Base-by-base conservation (phyloP, 352 stramenopile species). In the Phytophthora agathidicida region DNA sequence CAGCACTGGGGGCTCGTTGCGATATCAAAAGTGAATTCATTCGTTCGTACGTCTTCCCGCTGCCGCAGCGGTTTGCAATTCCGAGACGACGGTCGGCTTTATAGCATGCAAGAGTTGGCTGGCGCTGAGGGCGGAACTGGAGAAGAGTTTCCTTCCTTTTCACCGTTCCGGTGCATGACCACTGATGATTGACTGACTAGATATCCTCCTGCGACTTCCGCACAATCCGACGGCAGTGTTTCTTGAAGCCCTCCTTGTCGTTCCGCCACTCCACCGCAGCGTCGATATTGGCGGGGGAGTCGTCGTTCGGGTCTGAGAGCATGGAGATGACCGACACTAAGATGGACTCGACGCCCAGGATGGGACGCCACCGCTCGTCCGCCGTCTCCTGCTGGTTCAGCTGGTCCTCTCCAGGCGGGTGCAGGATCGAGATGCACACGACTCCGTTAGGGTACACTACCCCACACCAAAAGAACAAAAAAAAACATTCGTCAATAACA, bases 351-450 rank as follows among this genome's bases (percentile, higher is more conserved):
- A 98, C 96, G 48, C 94, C 96, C 27, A 99, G 83, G 65, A 99
- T 99, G 16, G 97, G 97, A 58, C 97, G 86, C 97, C 98, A 99
- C 73, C 97, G 88, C 79, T 99, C 97, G 68, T 99, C 96, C 3
- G 97, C 97, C 14, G 87, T 98, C 75, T 99, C 97, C 71, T 99
- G 96, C 54, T 91, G 72, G 76, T 99, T 99, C 63, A 99, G 81
- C 23, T 95, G 88, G 75, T 99, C 98, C 59, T 98, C 96, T 69
- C 98, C 98, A 50, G 98, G 97, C 36, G 96, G 93, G 75, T 99
- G 98, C 61, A 99, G 79, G 75, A 99, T 99, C 27, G 97, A 99
- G 60, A 99, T 99, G 73, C 98, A 99, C 60, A 99, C 98, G 22
- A 97, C 92, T 10, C 98, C 98, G 66, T 99, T 98, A 42, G 91